These are phyloP conservation scores for Talaromyces sp. DNA, from an alignment of 2,329 filamentous ascomycete genomes.

Conservation along the genomic window DNA sequence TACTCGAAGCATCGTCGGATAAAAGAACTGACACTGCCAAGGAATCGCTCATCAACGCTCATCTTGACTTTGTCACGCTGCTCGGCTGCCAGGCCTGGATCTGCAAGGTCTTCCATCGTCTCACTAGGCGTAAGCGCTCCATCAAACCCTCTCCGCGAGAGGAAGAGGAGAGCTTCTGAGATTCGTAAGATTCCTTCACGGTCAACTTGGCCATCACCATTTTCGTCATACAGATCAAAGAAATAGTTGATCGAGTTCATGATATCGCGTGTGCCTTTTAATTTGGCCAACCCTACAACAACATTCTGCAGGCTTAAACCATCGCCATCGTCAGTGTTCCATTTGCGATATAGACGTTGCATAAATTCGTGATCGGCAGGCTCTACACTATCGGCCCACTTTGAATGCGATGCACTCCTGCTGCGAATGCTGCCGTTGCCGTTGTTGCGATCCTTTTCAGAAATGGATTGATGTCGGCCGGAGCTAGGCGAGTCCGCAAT, in stretches of 20 bases:
- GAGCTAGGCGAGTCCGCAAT: slow-evolving; percentile 77
- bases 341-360: slow-evolving; percentile 78
- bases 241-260: slow-evolving; percentile 98
- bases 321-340: slow-evolving; percentile 78
- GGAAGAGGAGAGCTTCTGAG: slow-evolving; percentile 87
- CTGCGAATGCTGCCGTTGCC: slow-evolving; percentile 52
- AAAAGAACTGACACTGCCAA: slow-evolving; percentile 91
- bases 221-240: slow-evolving; percentile 95
- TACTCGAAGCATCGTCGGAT: slow-evolving; percentile 97
- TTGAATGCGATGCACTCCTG: slow-evolving; percentile 49
- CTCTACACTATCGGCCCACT: slow-evolving; percentile 60
- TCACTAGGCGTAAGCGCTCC: slow-evolving; percentile 67
- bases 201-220: slow-evolving; percentile 85
- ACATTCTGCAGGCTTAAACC: slow-evolving; percentile 86
- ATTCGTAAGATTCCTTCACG: slow-evolving; percentile 93
- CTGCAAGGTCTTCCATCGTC: slow-evolving; percentile 56
- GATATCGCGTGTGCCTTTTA: slow-evolving; percentile 92
- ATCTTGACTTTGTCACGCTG: slow-evolving; percentile 44
- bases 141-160: slow-evolving; percentile 83
- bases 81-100: slow-evolving; percentile 33
- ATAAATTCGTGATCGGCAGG: slow-evolving; percentile 96
- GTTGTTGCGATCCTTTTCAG: slow-evolving; percentile 49
- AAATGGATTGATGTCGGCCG: slow-evolving; percentile 50
- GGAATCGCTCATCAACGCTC: slow-evolving; percentile 79
- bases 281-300: slow-evolving; percentile 81